Evolutionary conservation across 1,139 yeast species (phyloP), one percentile per base, ranked within the genome.

Genomic region (Pneumocystis jirovecii): DNA sequence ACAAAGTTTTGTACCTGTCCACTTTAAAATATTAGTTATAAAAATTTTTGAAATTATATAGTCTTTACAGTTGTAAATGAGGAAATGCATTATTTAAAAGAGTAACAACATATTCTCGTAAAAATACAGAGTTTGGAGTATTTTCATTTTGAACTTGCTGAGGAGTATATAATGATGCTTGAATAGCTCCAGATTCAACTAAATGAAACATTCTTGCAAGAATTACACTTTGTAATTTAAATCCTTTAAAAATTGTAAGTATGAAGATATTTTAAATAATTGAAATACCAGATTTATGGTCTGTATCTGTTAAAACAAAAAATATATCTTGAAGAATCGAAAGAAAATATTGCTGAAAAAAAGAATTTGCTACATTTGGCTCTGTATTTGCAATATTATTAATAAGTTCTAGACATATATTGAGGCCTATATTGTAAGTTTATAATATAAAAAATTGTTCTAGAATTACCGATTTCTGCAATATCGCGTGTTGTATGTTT

Each of bases 281-380:
- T 21, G 4, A 60, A 21, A 60, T 60, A 60, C 61, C 98, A 31
- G 97, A 89, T 77, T 93, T 93, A 76, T 95, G 99, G 75, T 93
- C 99, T 7, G 97, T 87, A 75, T 95, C 98, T 1, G 98, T 93
- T 66, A 95, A 81, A 40, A 93, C 98, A 72, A 83, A 89, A 74
- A 95, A 91, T 1, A 96, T 87, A 75, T 93, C 98, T 65, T 95
- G 85, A 70, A 93, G 82, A 68, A 95, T 89, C 67, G 89, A 87
- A 80, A 90, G 87, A 76, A 88, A 91, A 74, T 87, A 95, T 73
- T 85, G 89, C 73, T 86, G 85, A 79, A 89, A 95, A 74, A 95
- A 95, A 42, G 88, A 91, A 72, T 86, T 83, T 12, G 96, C 86
- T 72, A 91, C 88, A 63, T 86, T 84, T 50, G 71, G 73, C 19